Conservation (phyloP, 2,329 filamentous ascomycete species). For the Exophiala lecanii-corni region DNA sequence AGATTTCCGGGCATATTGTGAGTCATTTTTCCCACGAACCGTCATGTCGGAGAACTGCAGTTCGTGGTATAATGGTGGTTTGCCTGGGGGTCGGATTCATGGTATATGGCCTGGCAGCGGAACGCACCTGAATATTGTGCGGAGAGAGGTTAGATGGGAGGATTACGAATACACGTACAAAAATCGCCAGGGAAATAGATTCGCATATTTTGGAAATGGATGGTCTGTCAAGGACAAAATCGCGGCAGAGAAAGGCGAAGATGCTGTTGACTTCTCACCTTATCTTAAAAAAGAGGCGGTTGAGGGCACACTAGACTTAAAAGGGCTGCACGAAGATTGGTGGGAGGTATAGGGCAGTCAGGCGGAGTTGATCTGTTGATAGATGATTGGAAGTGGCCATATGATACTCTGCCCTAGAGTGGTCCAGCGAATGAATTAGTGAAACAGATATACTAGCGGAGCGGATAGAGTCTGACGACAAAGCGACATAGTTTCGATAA, state of each 20-base stretch:
- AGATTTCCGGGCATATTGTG: slow-evolving; percentile 6
- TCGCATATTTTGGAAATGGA: slow-evolving; percentile 4
- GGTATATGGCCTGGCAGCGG: slow-evolving; percentile 68
- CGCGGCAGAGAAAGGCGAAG: slow-evolving; percentile 1
- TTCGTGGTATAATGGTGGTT: slow-evolving; percentile 67
- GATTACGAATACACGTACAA: slow-evolving; percentile 48
- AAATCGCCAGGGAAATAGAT: slow-evolving; percentile 3
- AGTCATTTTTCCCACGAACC: slow-evolving; percentile 1
- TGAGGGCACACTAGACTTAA: slow-evolving; percentile 7
- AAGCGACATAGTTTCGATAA: too few species aligned
- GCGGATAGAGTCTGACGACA: too few species aligned
- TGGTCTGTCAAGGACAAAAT: slow-evolving; percentile 1
- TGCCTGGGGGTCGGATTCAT: slow-evolving; percentile 59
- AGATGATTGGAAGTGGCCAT: too few species aligned
- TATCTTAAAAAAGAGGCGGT: slow-evolving; percentile 7
- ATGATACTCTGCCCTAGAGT: too few species aligned
- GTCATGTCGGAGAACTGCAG: slow-evolving; percentile 44
- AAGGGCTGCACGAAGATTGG: slow-evolving; percentile 13
- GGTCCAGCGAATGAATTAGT: too few species aligned
- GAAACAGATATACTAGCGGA: too few species aligned
- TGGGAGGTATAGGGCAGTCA: too few species aligned
- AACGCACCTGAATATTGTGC: slow-evolving; percentile 55
- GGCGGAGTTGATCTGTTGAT: too few species aligned
- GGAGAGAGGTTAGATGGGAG: slow-evolving; percentile 54
- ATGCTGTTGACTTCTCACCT: slow-evolving; percentile 1